A percentile compares a stretch with the other conserved stretches of the same genome.
phyloP scores from a whole-genome alignment of 257 asterid species.

The Solanum chiquidenum region DNA sequence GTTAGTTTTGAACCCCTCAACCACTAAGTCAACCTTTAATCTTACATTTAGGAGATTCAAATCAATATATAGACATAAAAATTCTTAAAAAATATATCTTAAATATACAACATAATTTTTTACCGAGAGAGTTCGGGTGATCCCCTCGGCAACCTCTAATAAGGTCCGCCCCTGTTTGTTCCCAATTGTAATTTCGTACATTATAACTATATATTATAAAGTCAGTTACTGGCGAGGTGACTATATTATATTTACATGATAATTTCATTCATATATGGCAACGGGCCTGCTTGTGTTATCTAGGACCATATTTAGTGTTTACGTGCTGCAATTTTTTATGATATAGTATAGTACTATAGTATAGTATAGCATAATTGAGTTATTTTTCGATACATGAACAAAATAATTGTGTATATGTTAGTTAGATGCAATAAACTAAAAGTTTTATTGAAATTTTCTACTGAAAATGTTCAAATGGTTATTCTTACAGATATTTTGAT shows the following conservation, averaged over 20 bases:
- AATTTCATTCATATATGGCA: not conserved
- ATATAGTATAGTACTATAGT: not conserved
- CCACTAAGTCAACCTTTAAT: no score
- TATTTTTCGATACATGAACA: not conserved
- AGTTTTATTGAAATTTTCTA: not conserved
- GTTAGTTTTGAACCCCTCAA: no score
- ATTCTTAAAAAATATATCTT: no score
- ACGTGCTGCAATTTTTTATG: not conserved
- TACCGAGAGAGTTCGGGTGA: no score
- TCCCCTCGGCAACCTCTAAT: no score
- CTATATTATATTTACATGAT: not conserved
- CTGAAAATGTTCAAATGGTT: not conserved
- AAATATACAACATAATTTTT: no score
- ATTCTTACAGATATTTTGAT: not conserved
- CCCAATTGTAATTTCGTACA: not conserved
- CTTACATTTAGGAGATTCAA: no score
- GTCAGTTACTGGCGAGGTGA: not conserved
- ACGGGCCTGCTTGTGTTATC: not conserved
- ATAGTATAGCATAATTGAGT: not conserved
- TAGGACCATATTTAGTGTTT: not conserved
- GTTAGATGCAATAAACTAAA: not conserved
- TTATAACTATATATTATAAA: no score
- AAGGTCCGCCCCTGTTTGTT: not conserved
- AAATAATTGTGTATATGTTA: not conserved
- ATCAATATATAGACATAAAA: no score